Base-by-base conservation (phyloP, 2,329 filamentous ascomycete species). In the Madurella mycetomatis region DNA sequence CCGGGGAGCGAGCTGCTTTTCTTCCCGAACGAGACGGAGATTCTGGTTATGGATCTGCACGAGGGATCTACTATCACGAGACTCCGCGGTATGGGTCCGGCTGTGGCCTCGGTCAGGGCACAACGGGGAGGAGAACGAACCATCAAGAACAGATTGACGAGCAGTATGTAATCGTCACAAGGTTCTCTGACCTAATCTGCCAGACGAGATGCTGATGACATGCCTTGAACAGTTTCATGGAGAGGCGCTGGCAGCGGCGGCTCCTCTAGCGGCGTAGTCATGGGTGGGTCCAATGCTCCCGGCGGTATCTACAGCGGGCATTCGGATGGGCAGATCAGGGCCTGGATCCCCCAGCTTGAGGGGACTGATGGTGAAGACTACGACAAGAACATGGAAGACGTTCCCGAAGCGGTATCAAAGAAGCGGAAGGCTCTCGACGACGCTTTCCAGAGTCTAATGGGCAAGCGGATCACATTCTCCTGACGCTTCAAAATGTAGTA, bases 341-440 rank as follows among this genome's bases (percentile, higher is more conserved):
- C 82, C 4, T 96, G 92, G 91, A 78, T 79, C 62, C 87, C 89
- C 2, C 73, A 75, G 37, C 71, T 82, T 1, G 60, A 59, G 17
- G 65, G 60, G 1, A 19, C 48, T 2, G 62, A 83, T 47, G 76
- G 74, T 12, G 75, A 77, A 39, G 72, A 75, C 12, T 74, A 76
- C 3, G 69, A 73, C 15, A 65, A 68, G 4, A 70, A 68, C 19
- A 67, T 69, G 8, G 70, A 79, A 18, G 73, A 76, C n/a, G 72
- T 72, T 18, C 69, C 68, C 0, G 81, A 78, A 58, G 72, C 73
- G 49, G 79, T 76, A 57, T 84, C 84, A 62, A 78, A 82, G 60
- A 96, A 95, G 73, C 78, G 90, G 42, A 85, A 90, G 66, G 86
- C 86, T 0, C 74, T 96, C 2, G 86, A 95, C 48, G 84, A 92